phyloP scores from a whole-genome alignment of 176 grass and related monocot genomes.

The Sorghum bicolor region DNA sequence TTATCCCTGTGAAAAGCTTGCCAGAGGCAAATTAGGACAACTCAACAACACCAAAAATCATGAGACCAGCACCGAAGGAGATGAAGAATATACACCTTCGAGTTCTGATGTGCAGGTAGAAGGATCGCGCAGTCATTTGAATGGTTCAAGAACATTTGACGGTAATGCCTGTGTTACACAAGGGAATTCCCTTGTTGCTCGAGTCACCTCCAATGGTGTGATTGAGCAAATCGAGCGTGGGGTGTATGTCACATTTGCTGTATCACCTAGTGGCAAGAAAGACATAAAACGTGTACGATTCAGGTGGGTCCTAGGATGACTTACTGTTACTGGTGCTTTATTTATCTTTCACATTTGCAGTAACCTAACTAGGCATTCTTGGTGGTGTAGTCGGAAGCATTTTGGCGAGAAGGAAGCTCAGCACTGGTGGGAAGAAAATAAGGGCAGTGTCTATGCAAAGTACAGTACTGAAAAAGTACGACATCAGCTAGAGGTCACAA shows the following conservation, averaged over 20 bases:
- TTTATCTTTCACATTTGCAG: neutral
- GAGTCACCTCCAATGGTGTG: slow-evolving; percentile 3
- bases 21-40: neutral
- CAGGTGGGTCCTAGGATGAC: slow-evolving; percentile 45
- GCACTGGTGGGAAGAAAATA: slow-evolving; percentile 78
- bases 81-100: neutral
- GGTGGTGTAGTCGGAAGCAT: slow-evolving; percentile 71
- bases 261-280: slow-evolving; percentile 48
- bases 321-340: neutral
- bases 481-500: neutral
- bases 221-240: slow-evolving; percentile 76
- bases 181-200: neutral
- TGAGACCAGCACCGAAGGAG: neutral
- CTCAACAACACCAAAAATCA: neutral
- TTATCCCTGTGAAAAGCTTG: neutral
- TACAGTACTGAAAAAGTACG: slow-evolving; percentile 33
- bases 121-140: slow-evolving; percentile 12
- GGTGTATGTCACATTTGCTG: slow-evolving; percentile 62
- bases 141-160: slow-evolving; percentile 21
- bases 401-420: slow-evolving; percentile 82
- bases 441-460: slow-evolving; percentile 46
- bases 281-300: slow-evolving; percentile 76
- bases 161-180: slow-evolving; percentile 12
- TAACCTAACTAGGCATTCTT: slow-evolving; percentile 3
- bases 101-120: neutral